A percentile compares a stretch with the other conserved stretches of the same genome.
Evolutionary conservation across 805 yeast species (phyloP).

Genomic region (Ogataea zsoltii): DNA sequence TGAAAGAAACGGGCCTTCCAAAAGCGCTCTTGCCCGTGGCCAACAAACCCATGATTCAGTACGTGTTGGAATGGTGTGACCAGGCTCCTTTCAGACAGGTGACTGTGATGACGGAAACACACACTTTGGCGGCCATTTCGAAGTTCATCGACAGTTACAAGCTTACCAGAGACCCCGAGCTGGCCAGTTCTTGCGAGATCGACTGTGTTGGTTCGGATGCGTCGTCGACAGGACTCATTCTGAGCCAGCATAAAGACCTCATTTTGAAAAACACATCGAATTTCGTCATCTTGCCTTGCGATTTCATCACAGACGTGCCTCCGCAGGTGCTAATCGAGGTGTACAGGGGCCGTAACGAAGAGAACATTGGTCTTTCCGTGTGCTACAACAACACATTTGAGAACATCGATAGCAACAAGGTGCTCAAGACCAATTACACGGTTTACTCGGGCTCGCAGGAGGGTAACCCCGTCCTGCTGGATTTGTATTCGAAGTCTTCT

Average conservation of each 20-base stretch:
- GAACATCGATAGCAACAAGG: slow-evolving; percentile 69
- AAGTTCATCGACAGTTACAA: slow-evolving; percentile 51
- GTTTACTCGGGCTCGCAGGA: slow-evolving; percentile 54
- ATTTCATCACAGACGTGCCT: slow-evolving; percentile 87
- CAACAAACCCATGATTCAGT: slow-evolving; percentile 82
- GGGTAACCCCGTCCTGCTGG: slow-evolving; percentile 56
- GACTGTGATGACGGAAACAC: slow-evolving; percentile 55
- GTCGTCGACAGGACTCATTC: slow-evolving; percentile 61
- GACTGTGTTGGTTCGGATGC: slow-evolving; percentile 46
- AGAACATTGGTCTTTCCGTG: slow-evolving; percentile 73
- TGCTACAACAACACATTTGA: slow-evolving; percentile 75
- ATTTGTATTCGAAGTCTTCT: slow-evolving; percentile 66
- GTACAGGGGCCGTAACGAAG: slow-evolving; percentile 68
- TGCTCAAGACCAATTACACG: slow-evolving; percentile 66
- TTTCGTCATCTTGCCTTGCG: slow-evolving; percentile 90
- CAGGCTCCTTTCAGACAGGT: slow-evolving; percentile 74
- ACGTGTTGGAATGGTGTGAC: slow-evolving; percentile 92
- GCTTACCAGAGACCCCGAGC: slow-evolving; percentile 38
- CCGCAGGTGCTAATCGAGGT: slow-evolving; percentile 86
- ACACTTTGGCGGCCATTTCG: slow-evolving; percentile 47
- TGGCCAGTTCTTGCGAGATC: slow-evolving; percentile 37
- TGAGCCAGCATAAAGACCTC: slow-evolving; percentile 49
- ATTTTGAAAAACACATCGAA: slow-evolving; percentile 38
- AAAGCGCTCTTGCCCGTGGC: slow-evolving; percentile 91
- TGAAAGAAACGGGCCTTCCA: slow-evolving; percentile 62